A percentile compares a stretch with the other conserved stretches of the same genome.
Conservation (phyloP, 176 grass and related monocot genomes). For the Triticum turgidum region DNA sequence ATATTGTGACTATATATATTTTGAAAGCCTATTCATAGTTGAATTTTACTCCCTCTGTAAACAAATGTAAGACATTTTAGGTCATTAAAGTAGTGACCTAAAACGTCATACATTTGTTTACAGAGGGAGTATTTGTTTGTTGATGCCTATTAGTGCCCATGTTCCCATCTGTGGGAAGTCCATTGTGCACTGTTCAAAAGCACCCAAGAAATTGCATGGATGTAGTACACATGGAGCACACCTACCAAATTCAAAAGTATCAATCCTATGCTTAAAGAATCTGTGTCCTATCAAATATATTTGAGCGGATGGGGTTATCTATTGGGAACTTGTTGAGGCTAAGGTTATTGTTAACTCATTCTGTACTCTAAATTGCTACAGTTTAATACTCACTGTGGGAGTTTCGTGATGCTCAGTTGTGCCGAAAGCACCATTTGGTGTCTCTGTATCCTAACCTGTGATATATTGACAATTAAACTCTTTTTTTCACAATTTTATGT, state of each 20-base stretch:
- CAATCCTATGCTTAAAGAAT: background rate
- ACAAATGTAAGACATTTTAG: too few species aligned
- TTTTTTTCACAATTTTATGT: constrained; percentile 23
- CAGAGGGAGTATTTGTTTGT: constrained; percentile 1
- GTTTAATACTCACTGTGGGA: background rate
- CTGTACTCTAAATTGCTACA: background rate
- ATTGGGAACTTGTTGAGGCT: background rate
- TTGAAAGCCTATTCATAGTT: constrained; percentile 11
- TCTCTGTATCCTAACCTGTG: background rate
- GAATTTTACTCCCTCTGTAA: background rate
- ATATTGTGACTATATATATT: background rate
- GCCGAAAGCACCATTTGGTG: background rate
- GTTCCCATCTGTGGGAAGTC: background rate
- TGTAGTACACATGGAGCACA: background rate
- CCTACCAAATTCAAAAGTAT: background rate
- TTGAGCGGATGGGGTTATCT: background rate
- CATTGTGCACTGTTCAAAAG: background rate
- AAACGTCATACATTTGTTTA: too few species aligned
- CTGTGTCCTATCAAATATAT: background rate
- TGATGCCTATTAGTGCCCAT: background rate
- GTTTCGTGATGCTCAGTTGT: constrained; percentile 1
- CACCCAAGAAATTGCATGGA: background rate
- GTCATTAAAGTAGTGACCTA: too few species aligned
- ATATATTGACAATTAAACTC: background rate
- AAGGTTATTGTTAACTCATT: background rate